Evolutionary conservation across 2,329 filamentous ascomycete species (phyloP), one percentile per base, ranked within the genome.

Genomic region (Talaromyces sp.): DNA sequence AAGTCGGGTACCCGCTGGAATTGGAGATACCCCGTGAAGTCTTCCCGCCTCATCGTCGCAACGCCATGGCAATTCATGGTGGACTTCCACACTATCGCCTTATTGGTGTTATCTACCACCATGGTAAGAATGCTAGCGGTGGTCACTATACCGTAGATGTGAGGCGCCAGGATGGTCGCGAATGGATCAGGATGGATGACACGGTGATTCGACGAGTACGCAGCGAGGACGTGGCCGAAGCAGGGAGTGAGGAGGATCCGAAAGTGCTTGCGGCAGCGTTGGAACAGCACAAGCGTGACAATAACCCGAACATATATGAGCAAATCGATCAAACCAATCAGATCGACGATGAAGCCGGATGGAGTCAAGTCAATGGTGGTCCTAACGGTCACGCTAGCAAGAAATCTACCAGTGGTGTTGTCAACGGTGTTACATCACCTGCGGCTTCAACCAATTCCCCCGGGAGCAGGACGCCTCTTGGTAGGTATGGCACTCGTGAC

Each of bases 141-240:
- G 95, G 95, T 3, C 95, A 99, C 75, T 99, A 99, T 76, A 99
- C 95, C 1, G 93, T 96, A n/a, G 95, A 99, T 75, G 89, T 97
- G 44, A 87, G 93, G 63, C 89, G 95, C 58, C 93, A 98, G 76
- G 95, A 99, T 73, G 92, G 89, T n/a, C 86, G 86, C 23, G 93
- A 97, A 76, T 99, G 95, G 95, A 90, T 99, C 62, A 90, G 93
- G 61, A 86, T 99, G 68, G 95, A 99, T 70, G 95, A 99, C 73
- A 99, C 95, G 0, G 80, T 92, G 64, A 92, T 99, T 66, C 87
- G 90, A 65, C 89, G 92, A 44, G 87, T 99, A 39, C 86, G 89
- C 61, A 88, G 88, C 66, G 91, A 96, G 71, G 93, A 98, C 66
- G 93, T 98, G 21, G 93, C 92, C 1, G 90, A 93, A 76, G 90